Evolutionary conservation across 1,139 yeast species (phyloP).

Genomic region (Zhuliangozyma parablackwelliae): DNA sequence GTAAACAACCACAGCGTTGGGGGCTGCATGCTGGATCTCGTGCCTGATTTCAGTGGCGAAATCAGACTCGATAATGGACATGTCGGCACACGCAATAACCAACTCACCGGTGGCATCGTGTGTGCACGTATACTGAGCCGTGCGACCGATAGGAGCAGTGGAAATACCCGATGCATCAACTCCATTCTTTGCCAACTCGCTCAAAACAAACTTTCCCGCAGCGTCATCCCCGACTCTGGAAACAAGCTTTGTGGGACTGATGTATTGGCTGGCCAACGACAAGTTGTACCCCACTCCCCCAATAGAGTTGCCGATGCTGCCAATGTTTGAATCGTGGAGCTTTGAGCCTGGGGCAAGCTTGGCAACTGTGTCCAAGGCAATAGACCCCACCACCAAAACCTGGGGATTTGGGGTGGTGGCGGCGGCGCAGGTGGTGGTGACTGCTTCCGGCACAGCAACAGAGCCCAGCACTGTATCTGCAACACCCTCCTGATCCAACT

Average conservation of each 20-base stretch:
- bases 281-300: conserved; percentile 89
- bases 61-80: conserved; percentile 58
- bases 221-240: conserved; percentile 60
- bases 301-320: conserved; percentile 48
- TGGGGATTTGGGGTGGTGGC: conserved; percentile 3
- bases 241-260: conserved; percentile 39
- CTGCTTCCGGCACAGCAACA: too few relatives aligned
- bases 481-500: conserved; percentile 27
- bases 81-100: conserved; percentile 78
- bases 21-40: conserved; percentile 18
- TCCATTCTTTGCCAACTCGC: conserved; percentile 18
- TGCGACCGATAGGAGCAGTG: conserved; percentile 19
- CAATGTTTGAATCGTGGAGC: conserved; percentile 71
- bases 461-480: too few relatives aligned
- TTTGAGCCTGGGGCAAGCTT: conserved; percentile 25
- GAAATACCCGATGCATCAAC: conserved; percentile 42
- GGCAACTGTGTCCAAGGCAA: conserved; percentile 72
- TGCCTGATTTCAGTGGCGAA: conserved; percentile 35
- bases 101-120: conserved; percentile 62
- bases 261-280: conserved; percentile 46
- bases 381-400: conserved; percentile 61
- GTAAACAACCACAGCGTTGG: conserved; percentile 38
- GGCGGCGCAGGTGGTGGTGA: too few relatives aligned
- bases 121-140: conserved; percentile 72
- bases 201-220: conserved; percentile 42